Conservation (phyloP, 2,329 filamentous ascomycete species). For the Coniochaeta sp. region DNA sequence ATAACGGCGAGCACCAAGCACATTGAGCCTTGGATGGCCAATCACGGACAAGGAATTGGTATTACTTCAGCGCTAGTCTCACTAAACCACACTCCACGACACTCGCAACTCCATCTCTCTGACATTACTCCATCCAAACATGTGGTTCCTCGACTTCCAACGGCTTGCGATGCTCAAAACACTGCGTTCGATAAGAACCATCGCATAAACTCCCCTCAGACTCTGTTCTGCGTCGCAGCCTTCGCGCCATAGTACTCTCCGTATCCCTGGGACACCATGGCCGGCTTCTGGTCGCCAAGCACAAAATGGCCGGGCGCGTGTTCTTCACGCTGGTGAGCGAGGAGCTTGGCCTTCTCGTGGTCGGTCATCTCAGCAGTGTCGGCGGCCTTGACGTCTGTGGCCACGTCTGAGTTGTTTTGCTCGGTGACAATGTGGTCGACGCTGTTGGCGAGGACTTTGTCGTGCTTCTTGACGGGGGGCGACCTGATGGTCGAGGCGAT, state of each 20-base stretch:
- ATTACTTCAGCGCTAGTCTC: no score
- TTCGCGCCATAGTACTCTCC: neutral
- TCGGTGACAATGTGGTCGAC: neutral
- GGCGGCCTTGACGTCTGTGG: neutral
- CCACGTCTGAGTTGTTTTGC: neutral
- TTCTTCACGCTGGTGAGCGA: neutral
- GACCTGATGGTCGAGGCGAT: neutral
- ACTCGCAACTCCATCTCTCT: no score
- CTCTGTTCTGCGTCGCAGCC: neutral
- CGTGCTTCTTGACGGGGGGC: neutral
- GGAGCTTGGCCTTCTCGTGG: neutral
- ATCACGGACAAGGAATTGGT: no score
- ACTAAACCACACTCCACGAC: no score
- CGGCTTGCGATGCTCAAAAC: no score
- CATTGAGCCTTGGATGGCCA: no score
- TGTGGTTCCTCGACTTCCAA: no score
- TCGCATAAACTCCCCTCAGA: neutral
- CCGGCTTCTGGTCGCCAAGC: neutral
- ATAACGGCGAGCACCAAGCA: no score
- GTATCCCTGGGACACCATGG: neutral
- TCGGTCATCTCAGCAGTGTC: neutral
- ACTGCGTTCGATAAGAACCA: neutral
- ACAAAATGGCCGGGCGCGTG: neutral
- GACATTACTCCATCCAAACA: no score
- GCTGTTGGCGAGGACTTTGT: neutral